Evolutionary conservation across 176 grass and related monocot species (phyloP).

Genomic region (Tuctoria greenei): DNA sequence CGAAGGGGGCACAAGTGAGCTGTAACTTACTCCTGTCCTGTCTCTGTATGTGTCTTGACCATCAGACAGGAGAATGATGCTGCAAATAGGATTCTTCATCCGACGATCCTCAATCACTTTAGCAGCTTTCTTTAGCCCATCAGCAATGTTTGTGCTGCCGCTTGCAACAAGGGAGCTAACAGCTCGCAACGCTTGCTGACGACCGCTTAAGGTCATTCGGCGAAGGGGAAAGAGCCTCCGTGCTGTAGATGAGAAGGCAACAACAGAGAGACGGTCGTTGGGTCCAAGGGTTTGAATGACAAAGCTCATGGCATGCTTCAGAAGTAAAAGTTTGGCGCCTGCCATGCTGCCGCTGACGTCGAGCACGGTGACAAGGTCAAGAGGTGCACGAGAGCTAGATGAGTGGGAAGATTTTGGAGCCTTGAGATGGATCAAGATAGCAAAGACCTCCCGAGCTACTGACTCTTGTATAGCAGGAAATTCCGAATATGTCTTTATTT

Average conservation of each 20-base stretch:
- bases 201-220: conserved; percentile 58
- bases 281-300: conserved; percentile 86
- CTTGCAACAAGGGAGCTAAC: conserved; percentile 61
- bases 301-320: conserved; percentile 84
- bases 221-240: conserved; percentile 66
- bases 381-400: conserved; percentile 54
- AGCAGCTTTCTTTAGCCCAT: conserved; percentile 64
- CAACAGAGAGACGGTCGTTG: conserved; percentile 74
- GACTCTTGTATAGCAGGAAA: conserved; percentile 50
- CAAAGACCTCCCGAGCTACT: conserved; percentile 46
- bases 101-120: conserved; percentile 72
- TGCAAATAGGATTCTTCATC: conserved; percentile 72
- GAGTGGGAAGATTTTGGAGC: conserved; percentile 53
- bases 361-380: conserved; percentile 91
- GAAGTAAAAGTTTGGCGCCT: conserved; percentile 71
- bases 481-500: conserved; percentile 63
- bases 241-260: conserved; percentile 72
- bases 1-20: conserved; percentile 57
- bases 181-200: conserved; percentile 54
- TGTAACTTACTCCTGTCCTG: conserved; percentile 37
- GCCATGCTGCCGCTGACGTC: conserved; percentile 96
- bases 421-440: conserved; percentile 82
- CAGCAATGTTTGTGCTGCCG: conserved; percentile 92
- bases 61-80: conserved; percentile 90
- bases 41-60: conserved; percentile 76